These are phyloP conservation scores for Allantophomopsis cytisporea DNA, from an alignment of 2,329 filamentous ascomycete genomes.

Conservation along the genomic window DNA sequence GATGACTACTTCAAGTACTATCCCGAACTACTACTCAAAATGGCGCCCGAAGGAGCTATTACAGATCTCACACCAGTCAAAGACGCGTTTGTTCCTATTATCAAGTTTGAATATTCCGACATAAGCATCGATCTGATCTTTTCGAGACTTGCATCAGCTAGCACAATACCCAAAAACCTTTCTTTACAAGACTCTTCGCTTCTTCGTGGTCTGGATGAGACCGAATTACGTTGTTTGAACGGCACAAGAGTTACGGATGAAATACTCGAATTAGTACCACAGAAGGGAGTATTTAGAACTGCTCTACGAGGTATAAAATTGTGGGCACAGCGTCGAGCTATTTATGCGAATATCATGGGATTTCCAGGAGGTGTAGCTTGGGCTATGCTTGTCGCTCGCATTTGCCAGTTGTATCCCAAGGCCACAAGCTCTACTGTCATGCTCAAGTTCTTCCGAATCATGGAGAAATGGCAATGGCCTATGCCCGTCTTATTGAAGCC, in stretches of 20 bases:
- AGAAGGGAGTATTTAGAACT: slow-evolving; percentile 77
- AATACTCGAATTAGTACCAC: slow-evolving; percentile 77
- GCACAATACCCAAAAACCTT: slow-evolving; percentile 58
- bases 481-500: slow-evolving; percentile 82
- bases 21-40: slow-evolving; percentile 62
- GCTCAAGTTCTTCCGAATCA: slow-evolving; percentile 86
- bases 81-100: slow-evolving; percentile 90
- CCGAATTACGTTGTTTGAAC: slow-evolving; percentile 79
- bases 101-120: slow-evolving; percentile 83
- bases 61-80: slow-evolving; percentile 75
- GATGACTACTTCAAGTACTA: slow-evolving; percentile 90
- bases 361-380: slow-evolving; percentile 95
- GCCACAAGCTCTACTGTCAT: slow-evolving; percentile 82
- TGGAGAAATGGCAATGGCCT: slow-evolving; percentile 87
- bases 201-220: slow-evolving; percentile 74
- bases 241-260: slow-evolving; percentile 91
- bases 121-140: slow-evolving; percentile 96
- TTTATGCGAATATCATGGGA: slow-evolving; percentile 93
- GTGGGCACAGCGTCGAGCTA: slow-evolving; percentile 84
- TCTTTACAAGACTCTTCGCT: slow-evolving; percentile 73
- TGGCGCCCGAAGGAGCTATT: slow-evolving; percentile 68
- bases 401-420: slow-evolving; percentile 92
- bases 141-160: slow-evolving; percentile 56
- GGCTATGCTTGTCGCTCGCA: slow-evolving; percentile 92
- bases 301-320: slow-evolving; percentile 88